These are phyloP conservation scores for Maudiozyma barnettii DNA, from an alignment of 805 yeast species.

Conservation along the genomic window DNA sequence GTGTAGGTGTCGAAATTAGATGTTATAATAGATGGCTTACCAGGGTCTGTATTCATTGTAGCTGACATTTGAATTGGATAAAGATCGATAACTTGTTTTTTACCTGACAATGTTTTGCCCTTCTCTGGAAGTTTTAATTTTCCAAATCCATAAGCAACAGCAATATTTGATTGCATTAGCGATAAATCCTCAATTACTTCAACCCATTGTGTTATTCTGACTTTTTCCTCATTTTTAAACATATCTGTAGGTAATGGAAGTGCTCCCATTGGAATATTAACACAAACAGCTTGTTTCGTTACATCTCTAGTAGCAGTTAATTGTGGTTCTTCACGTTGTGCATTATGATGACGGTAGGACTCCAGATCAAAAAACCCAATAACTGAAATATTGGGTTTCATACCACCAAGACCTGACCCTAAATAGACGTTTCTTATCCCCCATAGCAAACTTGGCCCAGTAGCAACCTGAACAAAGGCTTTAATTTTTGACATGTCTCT, in stretches of 20 bases:
- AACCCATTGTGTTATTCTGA: constrained; percentile 79
- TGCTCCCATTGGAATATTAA: constrained; percentile 4
- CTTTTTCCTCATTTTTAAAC: constrained; percentile 60
- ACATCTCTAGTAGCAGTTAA: constrained; percentile 2
- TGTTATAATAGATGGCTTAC: constrained; percentile 43
- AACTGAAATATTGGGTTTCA: constrained; percentile 93
- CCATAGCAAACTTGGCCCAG: constrained; percentile 86
- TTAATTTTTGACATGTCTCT: constrained; percentile 72
- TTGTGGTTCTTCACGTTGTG: background rate
- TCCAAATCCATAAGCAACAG: constrained; percentile 84
- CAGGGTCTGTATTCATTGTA: constrained; percentile 34
- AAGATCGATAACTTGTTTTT: constrained; percentile 62
- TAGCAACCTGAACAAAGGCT: constrained; percentile 88
- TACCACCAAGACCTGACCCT: constrained; percentile 97
- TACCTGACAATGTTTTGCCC: constrained; percentile 11
- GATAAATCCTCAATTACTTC: constrained; percentile 84
- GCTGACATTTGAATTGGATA: constrained; percentile 98
- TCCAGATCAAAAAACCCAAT: constrained; percentile 74
- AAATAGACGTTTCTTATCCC: constrained; percentile 86
- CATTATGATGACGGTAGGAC: constrained; percentile 14
- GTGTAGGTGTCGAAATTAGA: constrained; percentile 96
- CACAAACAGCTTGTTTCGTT: constrained; percentile 1
- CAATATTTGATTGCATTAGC: constrained; percentile 82
- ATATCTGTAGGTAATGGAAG: constrained; percentile 62
- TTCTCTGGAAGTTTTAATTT: constrained; percentile 52